Evolutionary conservation across 73 alveolate genomes (phyloP), one percentile per base, ranked within the genome.

Genomic region (Tetrahymena elliotti): DNA sequence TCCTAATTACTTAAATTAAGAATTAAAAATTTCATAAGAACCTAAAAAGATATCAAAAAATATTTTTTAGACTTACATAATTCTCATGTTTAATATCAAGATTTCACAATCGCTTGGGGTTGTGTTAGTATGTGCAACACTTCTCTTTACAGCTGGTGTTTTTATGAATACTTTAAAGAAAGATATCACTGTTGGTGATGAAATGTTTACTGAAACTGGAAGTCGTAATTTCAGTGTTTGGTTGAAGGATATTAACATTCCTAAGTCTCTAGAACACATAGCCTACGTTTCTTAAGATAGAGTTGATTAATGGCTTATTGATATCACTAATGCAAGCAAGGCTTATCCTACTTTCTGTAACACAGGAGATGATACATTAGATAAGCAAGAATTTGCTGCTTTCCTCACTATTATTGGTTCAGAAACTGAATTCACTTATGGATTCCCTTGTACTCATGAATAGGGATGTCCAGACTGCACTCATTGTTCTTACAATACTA

Each of bases 191-290:
- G 24, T 22, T 0, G 88, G n/a, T 27, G 88, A 31, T 8, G 88
- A 68, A 27, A 68, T 68, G 88, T 68, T 27, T 68, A 68, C 88
- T 68, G 88, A 68, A 68, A 68, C 88, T 68, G 88, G 88, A 68
- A 68, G 88, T 68, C 88, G 88, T 68, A 68, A 68, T 68, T 68
- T 68, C 88, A 68, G 88, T n/a, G 88, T 68, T 68, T 68, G 88
- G 88, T 68, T 68, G 88, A 68, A 68, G 33, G 88, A 31, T 10
- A 68, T 68, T 31, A 68, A 68, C 22, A 68, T 68, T 31, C 88
- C 88, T 68, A 68, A 68, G 6, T 68, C 88, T 18, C 88, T 68
- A 4, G 38, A 68, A 31, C 88, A 68, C n/a, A 68, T 68, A 9
- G 88, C 88, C n/a, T 68, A 68, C 20, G 88, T 68, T 68, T 68